Evolutionary conservation across 169 alveolate species (phyloP).

Genomic region (Toxoplasma gondii): DNA sequence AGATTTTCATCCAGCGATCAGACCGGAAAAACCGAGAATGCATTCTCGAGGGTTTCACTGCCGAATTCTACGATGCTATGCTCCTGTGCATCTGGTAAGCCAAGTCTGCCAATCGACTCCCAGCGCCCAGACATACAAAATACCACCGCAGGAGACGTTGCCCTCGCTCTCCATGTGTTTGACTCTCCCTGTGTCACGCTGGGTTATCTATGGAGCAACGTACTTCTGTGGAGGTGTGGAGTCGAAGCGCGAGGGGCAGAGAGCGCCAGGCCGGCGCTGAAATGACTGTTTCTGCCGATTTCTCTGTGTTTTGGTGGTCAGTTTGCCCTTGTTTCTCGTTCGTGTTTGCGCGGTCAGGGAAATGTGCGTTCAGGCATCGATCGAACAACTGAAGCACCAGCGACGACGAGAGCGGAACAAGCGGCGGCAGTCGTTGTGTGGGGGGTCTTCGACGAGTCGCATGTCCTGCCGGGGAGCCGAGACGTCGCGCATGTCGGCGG

Average conservation of each 20-base stretch:
- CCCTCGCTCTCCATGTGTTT: too few species aligned
- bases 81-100: constrained; percentile 48
- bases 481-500: background rate
- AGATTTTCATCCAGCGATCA: constrained; percentile 37
- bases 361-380: background rate
- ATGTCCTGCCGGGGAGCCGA: background rate
- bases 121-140: too few species aligned
- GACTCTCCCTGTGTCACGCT: too few species aligned
- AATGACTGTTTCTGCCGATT: too few species aligned
- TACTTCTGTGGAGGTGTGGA: too few species aligned
- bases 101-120: background rate
- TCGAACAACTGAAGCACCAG: constrained; percentile 24
- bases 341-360: background rate
- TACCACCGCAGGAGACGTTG: too few species aligned
- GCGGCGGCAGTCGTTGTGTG: background rate
- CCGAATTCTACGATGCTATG: constrained; percentile 56
- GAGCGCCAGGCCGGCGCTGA: too few species aligned
- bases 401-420: background rate
- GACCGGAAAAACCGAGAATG: constrained; percentile 33
- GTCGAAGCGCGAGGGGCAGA: too few species aligned
- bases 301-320: too few species aligned
- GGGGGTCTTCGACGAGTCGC: background rate
- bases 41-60: constrained; percentile 43
- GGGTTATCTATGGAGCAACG: too few species aligned
- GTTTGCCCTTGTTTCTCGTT: too few species aligned